Percentiles rank a stretch among this genome's conserved stretches.
Evolutionary conservation across 371 early-diverging fungal species (phyloP).

Genomic region (Saksenaea vasiformis): DNA sequence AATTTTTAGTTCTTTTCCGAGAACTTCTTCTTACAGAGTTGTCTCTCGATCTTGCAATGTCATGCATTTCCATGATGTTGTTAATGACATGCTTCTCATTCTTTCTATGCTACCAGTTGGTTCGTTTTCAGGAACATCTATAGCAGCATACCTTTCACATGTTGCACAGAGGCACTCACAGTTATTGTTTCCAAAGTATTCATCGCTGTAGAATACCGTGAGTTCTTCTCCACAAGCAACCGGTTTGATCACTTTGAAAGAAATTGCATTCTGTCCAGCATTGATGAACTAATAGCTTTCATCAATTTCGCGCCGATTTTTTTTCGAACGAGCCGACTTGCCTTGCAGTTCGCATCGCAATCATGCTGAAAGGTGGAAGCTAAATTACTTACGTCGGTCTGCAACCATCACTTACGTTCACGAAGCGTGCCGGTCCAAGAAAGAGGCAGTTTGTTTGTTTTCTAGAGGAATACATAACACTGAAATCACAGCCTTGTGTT

Average conservation of each 20-base stretch:
- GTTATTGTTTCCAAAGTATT: background rate
- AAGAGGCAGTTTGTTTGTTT: conserved; percentile 71
- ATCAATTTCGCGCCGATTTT: background rate
- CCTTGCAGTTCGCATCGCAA: background rate
- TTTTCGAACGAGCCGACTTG: background rate
- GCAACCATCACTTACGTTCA: conserved; percentile 57
- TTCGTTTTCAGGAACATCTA: background rate
- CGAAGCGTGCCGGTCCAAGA: conserved; percentile 90
- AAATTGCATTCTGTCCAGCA: background rate
- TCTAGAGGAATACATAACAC: conserved; percentile 78
- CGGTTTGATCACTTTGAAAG: background rate
- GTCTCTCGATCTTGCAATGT: background rate
- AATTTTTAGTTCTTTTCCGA: background rate
- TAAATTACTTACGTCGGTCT: background rate
- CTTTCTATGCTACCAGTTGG: background rate
- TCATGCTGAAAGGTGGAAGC: background rate
- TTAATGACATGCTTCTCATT: background rate
- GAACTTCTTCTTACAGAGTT: background rate
- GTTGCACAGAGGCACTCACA: background rate
- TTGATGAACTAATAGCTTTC: background rate
- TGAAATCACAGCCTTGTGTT: conserved; percentile 72
- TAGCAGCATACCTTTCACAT: background rate
- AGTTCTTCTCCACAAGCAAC: background rate
- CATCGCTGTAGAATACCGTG: background rate
- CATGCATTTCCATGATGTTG: background rate